These are phyloP conservation scores for Liriodendron chinense DNA, from an alignment of 164 flowering plant species.

Conservation along the genomic window DNA sequence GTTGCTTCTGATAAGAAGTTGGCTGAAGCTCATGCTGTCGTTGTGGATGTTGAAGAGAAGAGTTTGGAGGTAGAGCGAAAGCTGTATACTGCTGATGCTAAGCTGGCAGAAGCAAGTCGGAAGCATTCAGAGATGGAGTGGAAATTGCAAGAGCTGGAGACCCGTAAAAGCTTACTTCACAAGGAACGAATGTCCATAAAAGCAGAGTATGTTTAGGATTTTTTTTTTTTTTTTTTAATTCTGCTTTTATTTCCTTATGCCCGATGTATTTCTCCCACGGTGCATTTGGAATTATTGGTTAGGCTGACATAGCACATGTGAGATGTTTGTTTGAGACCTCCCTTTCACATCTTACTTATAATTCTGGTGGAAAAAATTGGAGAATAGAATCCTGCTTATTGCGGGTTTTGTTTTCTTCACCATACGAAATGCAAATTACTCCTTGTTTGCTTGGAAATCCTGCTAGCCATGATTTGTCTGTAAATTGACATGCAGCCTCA, in stretches of 20 bases:
- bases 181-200: slow-evolving; percentile 58
- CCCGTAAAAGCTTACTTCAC: slow-evolving; percentile 61
- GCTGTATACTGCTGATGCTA: slow-evolving; percentile 67
- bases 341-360: background rate
- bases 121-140: slow-evolving; percentile 65
- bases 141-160: slow-evolving; percentile 67
- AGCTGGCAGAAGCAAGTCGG: slow-evolving; percentile 75
- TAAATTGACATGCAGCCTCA: background rate
- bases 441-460: background rate
- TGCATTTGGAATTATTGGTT: background rate
- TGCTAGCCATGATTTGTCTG: background rate
- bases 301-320: background rate
- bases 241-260: background rate
- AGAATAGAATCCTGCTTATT: background rate
- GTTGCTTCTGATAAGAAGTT: slow-evolving; percentile 49
- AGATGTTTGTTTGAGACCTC: background rate
- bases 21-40: slow-evolving; percentile 58
- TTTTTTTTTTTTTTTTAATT: slow-evolving; percentile 2
- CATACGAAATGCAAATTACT: background rate
- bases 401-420: background rate
- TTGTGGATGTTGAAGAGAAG: slow-evolving; percentile 47
- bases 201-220: slow-evolving; percentile 55
- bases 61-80: slow-evolving; percentile 67
- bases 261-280: background rate
- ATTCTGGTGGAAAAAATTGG: background rate